A percentile compares a stretch with the other conserved stretches of the same genome.
phyloP scores from a whole-genome alignment of 2,329 filamentous ascomycete species.

The Fusarium transvaalense region DNA sequence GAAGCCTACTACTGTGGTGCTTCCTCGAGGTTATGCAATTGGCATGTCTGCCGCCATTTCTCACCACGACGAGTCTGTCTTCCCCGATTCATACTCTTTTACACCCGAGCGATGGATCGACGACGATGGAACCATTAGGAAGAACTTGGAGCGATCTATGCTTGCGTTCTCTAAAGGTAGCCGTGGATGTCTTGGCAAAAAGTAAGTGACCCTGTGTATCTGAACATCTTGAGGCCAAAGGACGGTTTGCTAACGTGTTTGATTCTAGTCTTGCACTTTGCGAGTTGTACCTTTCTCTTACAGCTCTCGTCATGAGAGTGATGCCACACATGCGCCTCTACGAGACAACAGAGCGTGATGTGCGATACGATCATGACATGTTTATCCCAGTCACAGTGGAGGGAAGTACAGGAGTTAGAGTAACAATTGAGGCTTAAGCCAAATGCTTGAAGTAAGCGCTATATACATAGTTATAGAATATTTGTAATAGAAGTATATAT shows the following conservation, averaged over 20 bases:
- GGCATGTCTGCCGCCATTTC: slow-evolving; percentile 23
- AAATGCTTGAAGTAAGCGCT: background rate
- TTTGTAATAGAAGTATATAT: slow-evolving; percentile 9
- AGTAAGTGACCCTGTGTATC: background rate
- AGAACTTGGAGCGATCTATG: slow-evolving; percentile 19
- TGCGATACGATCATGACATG: slow-evolving; percentile 29
- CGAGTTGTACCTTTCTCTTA: slow-evolving; percentile 23
- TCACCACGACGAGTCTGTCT: slow-evolving; percentile 13
- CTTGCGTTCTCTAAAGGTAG: slow-evolving; percentile 19
- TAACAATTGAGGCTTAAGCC: slow-evolving; percentile 8
- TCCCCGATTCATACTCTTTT: slow-evolving; percentile 18
- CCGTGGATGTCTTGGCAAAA: slow-evolving; percentile 27
- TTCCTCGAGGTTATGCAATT: slow-evolving; percentile 17
- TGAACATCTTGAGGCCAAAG: too few relatives aligned
- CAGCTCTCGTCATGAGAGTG: slow-evolving; percentile 6
- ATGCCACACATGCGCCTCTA: slow-evolving; percentile 25
- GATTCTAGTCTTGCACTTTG: slow-evolving; percentile 12
- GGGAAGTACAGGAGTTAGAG: slow-evolving; percentile 13
- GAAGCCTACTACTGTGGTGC: background rate
- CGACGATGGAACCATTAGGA: slow-evolving; percentile 1
- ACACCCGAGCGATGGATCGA: slow-evolving; percentile 21
- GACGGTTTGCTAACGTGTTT: background rate
- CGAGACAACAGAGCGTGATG: slow-evolving; percentile 12
- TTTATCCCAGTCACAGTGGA: slow-evolving; percentile 12
- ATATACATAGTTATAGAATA: slow-evolving; percentile 5